Base-by-base conservation (phyloP, 768 basidiomycete species). In the Collybia sordida region DNA sequence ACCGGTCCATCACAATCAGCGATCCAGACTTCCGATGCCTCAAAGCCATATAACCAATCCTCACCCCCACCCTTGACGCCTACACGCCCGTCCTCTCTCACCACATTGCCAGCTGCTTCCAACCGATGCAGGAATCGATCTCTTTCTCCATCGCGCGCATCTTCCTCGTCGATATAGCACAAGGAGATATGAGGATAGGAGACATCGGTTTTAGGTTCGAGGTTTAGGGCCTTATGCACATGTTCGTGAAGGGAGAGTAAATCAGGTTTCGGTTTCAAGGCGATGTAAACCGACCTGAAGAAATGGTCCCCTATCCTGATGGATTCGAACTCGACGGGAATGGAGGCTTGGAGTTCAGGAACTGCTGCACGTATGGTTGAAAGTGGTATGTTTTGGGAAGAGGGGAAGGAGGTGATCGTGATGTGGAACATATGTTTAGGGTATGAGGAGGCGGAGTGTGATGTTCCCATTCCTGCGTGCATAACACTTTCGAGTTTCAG, bases 181-280 rank as follows among this genome's bases (percentile, higher is more conserved):
- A 92, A 57, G 28, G 90, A 91, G 54, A 90, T 53, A 63, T 92
- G 90, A 6, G 88, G 85, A 53, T 80, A 86, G 28, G 71, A 65
- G 3, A 31, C 4, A 0, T 86, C 85, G 1, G 86, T 82, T 3
- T 59, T 58, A 1, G 78, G 72, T 19, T 75, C 67, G 6, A 77
- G 50, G 4, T 63, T 61, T 19, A 75, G 62, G 19, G 59, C 56
- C 4, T 59, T 57, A 47, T 79, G 72, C 23, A 90, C 68, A 24
- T 71, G 57, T 24, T 56, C 63, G 55, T 85, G 85, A 25, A 91
- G 64, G 17, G 59, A 60, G 21, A 63, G 51, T 17, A 91, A 68
- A 23, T 72, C 79, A 1, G 59, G 55, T 1, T 80, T 72, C 6
- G 67, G 73, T 28, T 68, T 62, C 57, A 86, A 68, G 0, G 76